These are phyloP conservation scores for Phyllostachys edulis DNA, from an alignment of 176 grass and related monocot species.

Conservation along the genomic window DNA sequence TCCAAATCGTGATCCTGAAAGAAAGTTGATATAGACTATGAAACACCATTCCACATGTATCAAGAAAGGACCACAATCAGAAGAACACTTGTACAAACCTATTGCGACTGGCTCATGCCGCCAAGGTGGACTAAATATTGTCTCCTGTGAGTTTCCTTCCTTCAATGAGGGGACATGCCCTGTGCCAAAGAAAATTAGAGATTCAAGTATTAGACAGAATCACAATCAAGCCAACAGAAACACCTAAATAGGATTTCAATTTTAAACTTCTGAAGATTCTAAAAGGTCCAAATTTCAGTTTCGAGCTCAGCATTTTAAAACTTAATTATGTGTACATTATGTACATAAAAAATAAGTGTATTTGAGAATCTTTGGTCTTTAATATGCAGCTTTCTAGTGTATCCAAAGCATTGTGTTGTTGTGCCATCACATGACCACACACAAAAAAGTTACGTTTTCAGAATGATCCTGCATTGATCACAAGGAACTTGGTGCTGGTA, in stretches of 20 bases:
- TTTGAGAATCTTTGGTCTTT: not conserved
- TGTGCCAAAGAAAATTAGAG: conserved; percentile 30
- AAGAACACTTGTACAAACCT: conserved; percentile 48
- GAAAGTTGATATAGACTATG: conserved; percentile 3
- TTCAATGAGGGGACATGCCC: conserved; percentile 84
- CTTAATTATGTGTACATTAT: not conserved
- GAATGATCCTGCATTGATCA: not conserved
- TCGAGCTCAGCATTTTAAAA: not conserved
- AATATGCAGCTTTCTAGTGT: not conserved
- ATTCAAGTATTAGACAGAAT: not conserved
- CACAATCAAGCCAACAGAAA: conserved; percentile 16
- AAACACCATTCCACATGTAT: not conserved
- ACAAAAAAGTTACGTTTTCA: not conserved
- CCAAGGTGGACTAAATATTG: conserved; percentile 94
- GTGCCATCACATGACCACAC: not conserved
- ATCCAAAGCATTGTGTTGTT: not conserved
- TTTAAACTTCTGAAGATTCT: not conserved
- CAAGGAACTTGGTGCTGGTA: not conserved
- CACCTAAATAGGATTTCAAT: not conserved
- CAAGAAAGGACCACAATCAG: not conserved
- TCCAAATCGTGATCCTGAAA: conserved; percentile 82
- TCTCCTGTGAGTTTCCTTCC: conserved; percentile 96
- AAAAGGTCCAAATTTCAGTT: conserved; percentile 13
- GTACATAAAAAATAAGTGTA: not conserved
- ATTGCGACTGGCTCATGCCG: conserved; percentile 72